These are phyloP conservation scores for Lecanosticta acicola DNA, from an alignment of 2,329 filamentous ascomycete species.

Conservation along the genomic window DNA sequence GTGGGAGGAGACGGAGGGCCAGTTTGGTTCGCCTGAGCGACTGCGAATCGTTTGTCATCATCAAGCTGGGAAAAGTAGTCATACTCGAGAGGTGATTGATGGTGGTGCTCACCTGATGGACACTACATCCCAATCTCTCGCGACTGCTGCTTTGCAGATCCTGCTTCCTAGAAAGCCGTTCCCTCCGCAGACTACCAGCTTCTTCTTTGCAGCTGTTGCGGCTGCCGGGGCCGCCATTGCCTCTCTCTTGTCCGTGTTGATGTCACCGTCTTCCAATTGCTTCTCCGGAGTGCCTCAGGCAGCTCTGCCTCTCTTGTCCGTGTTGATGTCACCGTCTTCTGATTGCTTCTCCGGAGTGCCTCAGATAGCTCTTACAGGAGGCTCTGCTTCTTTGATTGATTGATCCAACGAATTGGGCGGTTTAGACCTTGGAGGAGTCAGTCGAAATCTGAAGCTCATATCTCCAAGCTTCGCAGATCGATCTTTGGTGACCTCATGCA, in stretches of 20 bases:
- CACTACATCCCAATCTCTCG: slow-evolving; percentile 83
- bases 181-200: slow-evolving; percentile 84
- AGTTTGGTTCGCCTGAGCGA: slow-evolving; percentile 83
- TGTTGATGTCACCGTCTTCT: too few relatives aligned
- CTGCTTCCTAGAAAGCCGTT: slow-evolving; percentile 81
- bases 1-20: slow-evolving; percentile 72
- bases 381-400: too few relatives aligned
- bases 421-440: too few relatives aligned
- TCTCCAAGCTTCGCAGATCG: background rate
- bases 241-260: background rate
- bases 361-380: too few relatives aligned
- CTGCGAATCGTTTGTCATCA: slow-evolving; percentile 41
- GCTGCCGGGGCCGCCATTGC: slow-evolving; percentile 18
- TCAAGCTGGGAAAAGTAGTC: background rate
- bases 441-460: background rate
- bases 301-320: too few relatives aligned
- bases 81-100: background rate
- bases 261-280: too few relatives aligned
- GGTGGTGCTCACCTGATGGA: slow-evolving; percentile 82
- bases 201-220: slow-evolving; percentile 50
- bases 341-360: too few relatives aligned
- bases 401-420: too few relatives aligned
- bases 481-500: background rate
- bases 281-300: too few relatives aligned
- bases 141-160: slow-evolving; percentile 85